Evolutionary conservation across 106 monocot genomes (phyloP), one percentile per base, ranked within the genome.

Genomic region (Allium fistulosum): DNA sequence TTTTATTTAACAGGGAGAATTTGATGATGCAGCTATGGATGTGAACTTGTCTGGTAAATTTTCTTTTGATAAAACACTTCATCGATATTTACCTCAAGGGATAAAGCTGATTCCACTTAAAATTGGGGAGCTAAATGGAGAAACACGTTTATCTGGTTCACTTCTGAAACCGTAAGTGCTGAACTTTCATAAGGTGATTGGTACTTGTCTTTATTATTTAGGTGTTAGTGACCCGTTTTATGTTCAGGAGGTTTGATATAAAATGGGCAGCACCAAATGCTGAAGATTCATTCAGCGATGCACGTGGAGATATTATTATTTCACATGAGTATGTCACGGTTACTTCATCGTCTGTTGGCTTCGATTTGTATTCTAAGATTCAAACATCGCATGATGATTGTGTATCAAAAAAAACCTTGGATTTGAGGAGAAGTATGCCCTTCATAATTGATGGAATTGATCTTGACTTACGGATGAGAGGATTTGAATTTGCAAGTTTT

Each of bases 181-280:
- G 22, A 12, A 46, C 67, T 26, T 16, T 0, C 49, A 17, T 17
- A 26, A 18, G 45, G 13, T 53, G 22, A 37, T 37, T 37, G 37
- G 37, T 65, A 17, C 59, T 17, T 49, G 26, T 52, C 48, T 52
- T 51, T 67, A 4, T 65, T 26, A 4, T 66, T 22, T 17, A 48
- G 16, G 2, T 49, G 16, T 11, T 67, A 26, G 6, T 52, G 53
- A 11, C 37, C n/a, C 27, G 8, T 61, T 48, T 75, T 59, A 14
- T 1, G n/a, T 58, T 71, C 82, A 99, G 97, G 82, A 86, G 83
- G 74, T 92, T 99, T 80, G 97, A 99, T 71, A 99, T 99, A 75
- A 99, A 93, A 59, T 99, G 97, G 97, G 82, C 85, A 73, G 97
- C 97, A 49, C 93, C 97, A 66, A 87, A 91, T 58, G 97, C 90